A percentile compares a stretch with the other conserved stretches of the same genome.
Conservation (phyloP, 179 eudicot species). For the Gypsophila paniculata region DNA sequence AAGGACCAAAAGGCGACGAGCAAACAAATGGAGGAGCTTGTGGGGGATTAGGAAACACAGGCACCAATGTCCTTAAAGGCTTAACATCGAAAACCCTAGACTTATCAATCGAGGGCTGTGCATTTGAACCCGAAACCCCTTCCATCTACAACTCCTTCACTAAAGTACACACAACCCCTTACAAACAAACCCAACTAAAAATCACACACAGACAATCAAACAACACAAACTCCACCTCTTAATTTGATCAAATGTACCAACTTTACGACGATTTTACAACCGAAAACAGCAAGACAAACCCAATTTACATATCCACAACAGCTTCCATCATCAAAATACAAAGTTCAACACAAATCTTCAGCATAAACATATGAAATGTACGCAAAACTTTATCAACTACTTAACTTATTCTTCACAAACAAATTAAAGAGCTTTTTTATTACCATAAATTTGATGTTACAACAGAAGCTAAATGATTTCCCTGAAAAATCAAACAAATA, state of each 20-base stretch:
- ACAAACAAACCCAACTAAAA: constrained; percentile 2
- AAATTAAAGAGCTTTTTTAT: not conserved
- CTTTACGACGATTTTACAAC: not conserved
- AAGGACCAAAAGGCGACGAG: constrained; percentile 36
- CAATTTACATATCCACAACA: not conserved
- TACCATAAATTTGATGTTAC: not conserved
- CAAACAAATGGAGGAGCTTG: constrained; percentile 38
- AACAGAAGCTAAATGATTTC: not conserved
- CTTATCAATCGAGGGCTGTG: constrained; percentile 24
- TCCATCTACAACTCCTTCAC: constrained; percentile 20
- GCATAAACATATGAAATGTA: not conserved
- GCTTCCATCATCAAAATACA: not conserved
- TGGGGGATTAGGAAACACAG: constrained; percentile 37
- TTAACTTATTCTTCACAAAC: not conserved
- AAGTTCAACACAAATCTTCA: not conserved
- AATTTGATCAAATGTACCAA: constrained; percentile 5
- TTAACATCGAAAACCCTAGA: constrained; percentile 38
- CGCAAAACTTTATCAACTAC: not conserved
- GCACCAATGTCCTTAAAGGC: constrained; percentile 35
- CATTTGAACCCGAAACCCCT: constrained; percentile 28
- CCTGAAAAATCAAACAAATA: constrained; percentile 15
- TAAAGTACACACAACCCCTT: constrained; percentile 1
- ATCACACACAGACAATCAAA: not conserved
- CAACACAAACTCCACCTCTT: constrained; percentile 5
- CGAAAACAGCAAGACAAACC: not conserved